Conservation (phyloP, 2,329 filamentous ascomycete species). For the Leptographium procerum region DNA sequence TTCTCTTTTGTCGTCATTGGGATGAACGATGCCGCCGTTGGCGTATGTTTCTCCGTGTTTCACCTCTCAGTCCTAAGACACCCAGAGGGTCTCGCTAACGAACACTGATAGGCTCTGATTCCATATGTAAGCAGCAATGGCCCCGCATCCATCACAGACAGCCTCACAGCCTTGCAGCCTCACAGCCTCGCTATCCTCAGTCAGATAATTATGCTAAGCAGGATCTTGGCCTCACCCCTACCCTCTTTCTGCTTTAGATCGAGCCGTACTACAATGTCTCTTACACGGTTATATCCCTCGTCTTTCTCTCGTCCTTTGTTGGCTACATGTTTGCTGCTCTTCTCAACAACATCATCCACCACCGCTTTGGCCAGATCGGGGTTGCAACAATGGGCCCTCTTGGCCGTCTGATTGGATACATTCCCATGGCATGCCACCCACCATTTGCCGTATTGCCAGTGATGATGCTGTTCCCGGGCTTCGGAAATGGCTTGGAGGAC, state of each 20-base stretch:
- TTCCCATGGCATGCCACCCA: constrained; percentile 55
- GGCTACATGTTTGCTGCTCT: constrained; percentile 55
- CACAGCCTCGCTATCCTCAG: background rate
- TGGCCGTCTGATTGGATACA: constrained; percentile 53
- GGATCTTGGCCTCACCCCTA: background rate
- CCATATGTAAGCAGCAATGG: constrained; percentile 26
- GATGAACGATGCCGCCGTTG: constrained; percentile 55
- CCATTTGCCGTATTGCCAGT: constrained; percentile 57
- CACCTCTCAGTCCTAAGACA: too few species aligned
- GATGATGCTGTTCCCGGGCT: constrained; percentile 53
- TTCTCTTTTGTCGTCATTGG: constrained; percentile 55
- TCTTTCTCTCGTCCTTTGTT: constrained; percentile 55
- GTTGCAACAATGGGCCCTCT: constrained; percentile 54
- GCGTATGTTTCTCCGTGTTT: constrained; percentile 29
- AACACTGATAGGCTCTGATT: constrained; percentile 30
- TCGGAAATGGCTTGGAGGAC: constrained; percentile 60
- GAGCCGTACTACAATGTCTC: constrained; percentile 50
- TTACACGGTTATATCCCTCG: constrained; percentile 52
- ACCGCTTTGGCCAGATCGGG: constrained; percentile 57
- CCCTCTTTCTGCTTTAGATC: too few species aligned
- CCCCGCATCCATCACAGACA: background rate
- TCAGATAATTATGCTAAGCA: background rate
- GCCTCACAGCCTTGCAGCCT: background rate
- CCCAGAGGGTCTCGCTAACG: background rate
- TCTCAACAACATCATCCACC: constrained; percentile 53